Evolutionary conservation across 2,329 filamentous ascomycete species (phyloP).

Genomic region (Escovopsis sp.): DNA sequence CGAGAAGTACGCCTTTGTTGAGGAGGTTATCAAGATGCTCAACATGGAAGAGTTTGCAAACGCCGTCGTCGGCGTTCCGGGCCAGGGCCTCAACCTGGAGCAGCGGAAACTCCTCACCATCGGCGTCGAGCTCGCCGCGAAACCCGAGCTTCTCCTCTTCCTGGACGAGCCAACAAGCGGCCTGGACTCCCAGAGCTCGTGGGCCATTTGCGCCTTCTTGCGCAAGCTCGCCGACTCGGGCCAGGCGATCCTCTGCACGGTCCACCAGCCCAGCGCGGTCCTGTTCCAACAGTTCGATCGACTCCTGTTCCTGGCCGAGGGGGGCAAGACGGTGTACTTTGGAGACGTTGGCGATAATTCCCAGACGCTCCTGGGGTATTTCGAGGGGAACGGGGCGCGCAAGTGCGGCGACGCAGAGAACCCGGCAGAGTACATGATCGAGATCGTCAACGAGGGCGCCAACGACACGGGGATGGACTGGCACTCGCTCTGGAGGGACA

Average conservation of each 20-base stretch:
- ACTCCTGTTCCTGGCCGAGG: slow-evolving; percentile 47
- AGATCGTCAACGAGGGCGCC: slow-evolving; percentile 28
- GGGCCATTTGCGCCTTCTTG: slow-evolving; percentile 47
- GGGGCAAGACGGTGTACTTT: slow-evolving; percentile 55
- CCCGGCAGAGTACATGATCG: slow-evolving; percentile 63
- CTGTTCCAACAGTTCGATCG: slow-evolving; percentile 44
- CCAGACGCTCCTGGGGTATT: slow-evolving; percentile 43
- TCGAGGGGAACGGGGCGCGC: slow-evolving; percentile 48
- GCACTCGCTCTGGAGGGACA: slow-evolving; percentile 50
- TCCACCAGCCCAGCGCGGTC: slow-evolving; percentile 39
- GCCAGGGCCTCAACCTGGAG: slow-evolving; percentile 45
- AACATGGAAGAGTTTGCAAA: slow-evolving; percentile 54
- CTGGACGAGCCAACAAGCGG: slow-evolving; percentile 47
- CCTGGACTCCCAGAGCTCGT: slow-evolving; percentile 48
- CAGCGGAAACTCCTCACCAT: slow-evolving; percentile 49
- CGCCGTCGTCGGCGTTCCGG: slow-evolving; percentile 48
- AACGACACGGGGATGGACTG: slow-evolving; percentile 38
- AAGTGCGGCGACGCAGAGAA: slow-evolving; percentile 48
- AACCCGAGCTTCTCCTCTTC: slow-evolving; percentile 44
- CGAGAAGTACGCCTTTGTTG: slow-evolving; percentile 48
- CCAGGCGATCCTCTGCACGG: slow-evolving; percentile 39
- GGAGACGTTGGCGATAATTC: slow-evolving; percentile 50
- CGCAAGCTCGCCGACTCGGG: slow-evolving; percentile 43
- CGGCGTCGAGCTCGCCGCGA: slow-evolving; percentile 43
- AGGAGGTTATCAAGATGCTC: slow-evolving; percentile 50